Percentiles rank a stretch among this genome's conserved stretches.
phyloP scores from a whole-genome alignment of 225 moss, liverwort and hornwort species.

The Takakia lepidozioides region DNA sequence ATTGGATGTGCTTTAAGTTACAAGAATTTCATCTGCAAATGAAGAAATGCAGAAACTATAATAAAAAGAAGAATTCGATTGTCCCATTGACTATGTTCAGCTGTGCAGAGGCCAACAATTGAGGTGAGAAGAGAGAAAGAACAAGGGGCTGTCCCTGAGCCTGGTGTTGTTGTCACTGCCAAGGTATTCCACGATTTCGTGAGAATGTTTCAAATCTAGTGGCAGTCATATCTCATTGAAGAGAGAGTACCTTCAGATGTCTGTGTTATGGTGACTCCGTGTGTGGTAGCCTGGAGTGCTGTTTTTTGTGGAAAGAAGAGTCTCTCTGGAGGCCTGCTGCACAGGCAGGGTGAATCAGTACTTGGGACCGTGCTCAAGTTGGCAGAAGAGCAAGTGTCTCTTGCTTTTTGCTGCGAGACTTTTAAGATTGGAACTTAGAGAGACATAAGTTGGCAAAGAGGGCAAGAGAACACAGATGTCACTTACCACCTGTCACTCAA shows the following conservation, averaged over 20 bases:
- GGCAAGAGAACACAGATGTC: too few species aligned
- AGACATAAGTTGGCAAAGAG: too few species aligned
- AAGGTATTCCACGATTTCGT: slow-evolving; percentile 40
- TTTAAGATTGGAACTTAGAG: too few species aligned
- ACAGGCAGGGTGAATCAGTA: too few species aligned
- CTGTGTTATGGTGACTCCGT: background rate
- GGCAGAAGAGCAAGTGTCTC: too few species aligned
- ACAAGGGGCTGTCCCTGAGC: slow-evolving; percentile 82
- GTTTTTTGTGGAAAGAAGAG: too few species aligned
- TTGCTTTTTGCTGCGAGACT: too few species aligned
- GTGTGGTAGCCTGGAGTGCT: background rate
- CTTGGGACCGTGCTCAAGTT: too few species aligned
- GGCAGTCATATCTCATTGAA: background rate
- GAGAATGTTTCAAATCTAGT: background rate
- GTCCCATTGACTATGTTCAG: background rate
- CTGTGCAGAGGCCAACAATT: slow-evolving; percentile 76
- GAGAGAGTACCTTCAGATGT: too few species aligned
- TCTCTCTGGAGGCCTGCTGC: too few species aligned
- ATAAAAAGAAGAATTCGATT: background rate
- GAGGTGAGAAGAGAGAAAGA: slow-evolving; percentile 79
- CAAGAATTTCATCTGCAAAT: background rate
- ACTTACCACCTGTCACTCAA: too few species aligned
- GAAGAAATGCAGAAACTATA: background rate
- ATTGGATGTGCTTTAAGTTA: background rate
- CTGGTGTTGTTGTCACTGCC: slow-evolving; percentile 77